Evolutionary conservation across 139 green algal genomes (phyloP).

Genomic region (Tetraselmis striata): DNA sequence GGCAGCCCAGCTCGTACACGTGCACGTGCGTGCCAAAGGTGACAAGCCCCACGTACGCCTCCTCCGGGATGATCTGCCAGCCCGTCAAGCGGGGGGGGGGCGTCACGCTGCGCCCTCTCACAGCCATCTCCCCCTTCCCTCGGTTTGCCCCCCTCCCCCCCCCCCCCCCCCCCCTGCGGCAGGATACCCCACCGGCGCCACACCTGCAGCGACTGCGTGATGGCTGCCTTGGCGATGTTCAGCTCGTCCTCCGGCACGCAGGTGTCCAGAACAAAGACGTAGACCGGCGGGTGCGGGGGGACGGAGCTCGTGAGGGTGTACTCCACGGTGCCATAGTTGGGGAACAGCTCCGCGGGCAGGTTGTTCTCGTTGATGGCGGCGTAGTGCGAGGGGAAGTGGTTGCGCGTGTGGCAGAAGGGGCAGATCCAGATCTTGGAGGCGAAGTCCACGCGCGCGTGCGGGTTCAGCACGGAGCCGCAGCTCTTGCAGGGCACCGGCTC

Average conservation of each 20-base stretch:
- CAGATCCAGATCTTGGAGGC: conserved; percentile 89
- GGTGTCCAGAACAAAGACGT: conserved; percentile 94
- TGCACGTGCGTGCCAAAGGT: conserved; percentile 96
- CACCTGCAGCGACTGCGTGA: conserved; percentile 57
- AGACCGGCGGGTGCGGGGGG: conserved; percentile 66
- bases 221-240: conserved; percentile 55
- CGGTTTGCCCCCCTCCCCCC: too few species aligned
- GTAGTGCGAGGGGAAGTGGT: conserved; percentile 97
- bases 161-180: too few species aligned
- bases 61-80: conserved; percentile 58
- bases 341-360: conserved; percentile 94
- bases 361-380: conserved; percentile 72
- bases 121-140: neutral
- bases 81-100: neutral
- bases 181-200: too few species aligned
- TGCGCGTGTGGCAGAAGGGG: conserved; percentile 89
- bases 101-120: neutral
- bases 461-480: conserved; percentile 89
- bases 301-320: conserved; percentile 71
- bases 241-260: conserved; percentile 89
- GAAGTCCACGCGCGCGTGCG: conserved; percentile 88
- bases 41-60: conserved; percentile 74
- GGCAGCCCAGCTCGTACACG: conserved; percentile 94
- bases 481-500: conserved; percentile 90
- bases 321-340: conserved; percentile 92